Conservation (phyloP, 768 basidiomycete genomes). For the Cubamyces sp. region DNA sequence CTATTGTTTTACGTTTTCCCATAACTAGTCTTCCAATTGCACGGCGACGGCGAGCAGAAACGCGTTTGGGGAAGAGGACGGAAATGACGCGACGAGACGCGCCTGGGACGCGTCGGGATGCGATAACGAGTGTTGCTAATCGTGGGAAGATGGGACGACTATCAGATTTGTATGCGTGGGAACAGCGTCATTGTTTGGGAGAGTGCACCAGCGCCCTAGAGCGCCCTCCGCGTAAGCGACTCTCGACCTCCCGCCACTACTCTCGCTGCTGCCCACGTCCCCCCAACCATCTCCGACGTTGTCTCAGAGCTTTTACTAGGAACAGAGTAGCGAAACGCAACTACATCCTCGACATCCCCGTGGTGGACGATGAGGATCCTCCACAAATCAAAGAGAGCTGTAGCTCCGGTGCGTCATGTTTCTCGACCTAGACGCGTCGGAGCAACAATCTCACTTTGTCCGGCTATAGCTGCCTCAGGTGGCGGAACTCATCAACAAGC, state of each 20-base stretch:
- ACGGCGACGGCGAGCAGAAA: not conserved
- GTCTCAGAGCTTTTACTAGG: not conserved
- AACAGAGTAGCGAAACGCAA: not conserved
- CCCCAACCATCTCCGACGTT: not conserved
- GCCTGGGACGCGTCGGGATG: constrained; percentile 7
- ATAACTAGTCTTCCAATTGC: constrained; percentile 1
- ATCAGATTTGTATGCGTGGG: constrained; percentile 17
- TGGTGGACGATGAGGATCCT: constrained; percentile 75
- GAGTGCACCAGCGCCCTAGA: constrained; percentile 9
- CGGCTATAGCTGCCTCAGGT: constrained; percentile 72
- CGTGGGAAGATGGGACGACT: constrained; percentile 20
- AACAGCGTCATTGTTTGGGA: constrained; percentile 19
- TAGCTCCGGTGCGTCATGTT: constrained; percentile 64
- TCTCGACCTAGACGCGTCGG: constrained; percentile 13
- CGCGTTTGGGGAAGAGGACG: not conserved
- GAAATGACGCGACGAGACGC: constrained; percentile 17
- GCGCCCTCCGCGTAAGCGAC: constrained; percentile 30
- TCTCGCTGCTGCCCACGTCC: constrained; percentile 6
- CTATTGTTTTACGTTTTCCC: constrained; percentile 24
- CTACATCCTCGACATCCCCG: constrained; percentile 17
- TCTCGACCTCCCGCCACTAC: constrained; percentile 19
- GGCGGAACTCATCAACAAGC: constrained; percentile 73
- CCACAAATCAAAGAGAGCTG: constrained; percentile 81
- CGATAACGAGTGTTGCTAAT: constrained; percentile 1
- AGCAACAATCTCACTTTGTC: constrained; percentile 27